A percentile compares a stretch with the other conserved stretches of the same genome.
These are phyloP conservation scores for Cyamopsis tetragonoloba DNA, from an alignment of 306 rosid genomes.

Conservation along the genomic window DNA sequence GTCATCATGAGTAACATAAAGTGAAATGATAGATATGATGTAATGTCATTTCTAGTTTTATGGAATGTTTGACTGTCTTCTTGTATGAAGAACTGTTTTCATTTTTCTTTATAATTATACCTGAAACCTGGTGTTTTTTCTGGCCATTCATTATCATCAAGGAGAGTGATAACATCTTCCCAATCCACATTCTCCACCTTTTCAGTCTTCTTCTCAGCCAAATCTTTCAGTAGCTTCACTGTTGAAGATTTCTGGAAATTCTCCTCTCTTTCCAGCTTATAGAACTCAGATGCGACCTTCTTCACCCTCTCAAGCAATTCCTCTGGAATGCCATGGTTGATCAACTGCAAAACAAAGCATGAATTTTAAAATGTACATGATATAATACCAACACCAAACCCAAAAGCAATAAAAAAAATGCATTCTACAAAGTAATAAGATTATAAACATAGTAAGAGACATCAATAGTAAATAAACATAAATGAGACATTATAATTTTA, in stretches of 20 bases:
- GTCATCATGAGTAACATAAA: background rate
- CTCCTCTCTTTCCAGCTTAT: slow-evolving; percentile 76
- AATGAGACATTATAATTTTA: background rate
- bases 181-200: slow-evolving; percentile 73
- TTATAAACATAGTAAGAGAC: background rate
- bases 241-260: slow-evolving; percentile 59
- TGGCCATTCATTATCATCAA: slow-evolving; percentile 78
- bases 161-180: slow-evolving; percentile 90
- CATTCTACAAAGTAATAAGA: background rate
- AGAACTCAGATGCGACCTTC: slow-evolving; percentile 62
- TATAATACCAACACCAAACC: background rate
- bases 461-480: background rate
- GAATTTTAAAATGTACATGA: slow-evolving; percentile 1
- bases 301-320: slow-evolving; percentile 91
- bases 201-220: slow-evolving; percentile 42
- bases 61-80: background rate
- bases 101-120: slow-evolving; percentile 40
- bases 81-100: background rate
- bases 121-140: slow-evolving; percentile 66
- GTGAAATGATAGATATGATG: slow-evolving; percentile 15
- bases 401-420: background rate
- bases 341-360: slow-evolving; percentile 49
- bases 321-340: slow-evolving; percentile 89
- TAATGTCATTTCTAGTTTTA: background rate
- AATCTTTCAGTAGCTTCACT: slow-evolving; percentile 46